These are phyloP conservation scores for Acidomyces sp. DNA, from an alignment of 495 filamentous ascomycete species.

Conservation along the genomic window DNA sequence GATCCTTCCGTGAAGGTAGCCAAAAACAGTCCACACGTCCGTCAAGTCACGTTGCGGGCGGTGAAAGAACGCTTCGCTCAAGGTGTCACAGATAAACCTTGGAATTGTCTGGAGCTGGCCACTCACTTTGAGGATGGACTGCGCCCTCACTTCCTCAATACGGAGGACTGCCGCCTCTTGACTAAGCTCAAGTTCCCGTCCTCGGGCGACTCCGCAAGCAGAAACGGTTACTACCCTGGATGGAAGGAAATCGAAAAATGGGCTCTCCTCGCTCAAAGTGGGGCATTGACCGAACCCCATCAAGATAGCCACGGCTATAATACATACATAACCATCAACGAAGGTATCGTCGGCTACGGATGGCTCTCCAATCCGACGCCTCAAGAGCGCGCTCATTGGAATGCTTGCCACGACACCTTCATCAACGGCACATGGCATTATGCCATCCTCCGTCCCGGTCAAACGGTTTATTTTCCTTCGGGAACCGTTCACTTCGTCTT, in stretches of 20 bases:
- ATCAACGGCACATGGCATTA: constrained; percentile 25
- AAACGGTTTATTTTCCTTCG: constrained; percentile 27
- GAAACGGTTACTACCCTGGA: constrained; percentile 9
- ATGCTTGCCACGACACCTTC: constrained; percentile 10
- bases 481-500: constrained; percentile 31
- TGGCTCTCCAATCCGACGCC: constrained; percentile 23
- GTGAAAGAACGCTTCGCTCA: constrained; percentile 16
- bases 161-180: constrained; percentile 11
- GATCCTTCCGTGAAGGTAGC: constrained; percentile 3
- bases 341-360: constrained; percentile 24
- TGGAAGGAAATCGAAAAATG: constrained; percentile 20
- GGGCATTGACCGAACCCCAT: constrained; percentile 19
- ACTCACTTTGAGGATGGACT: constrained; percentile 15
- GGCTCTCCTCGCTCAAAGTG: constrained; percentile 16
- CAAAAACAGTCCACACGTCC: constrained; percentile 2
- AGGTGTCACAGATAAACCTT: constrained; percentile 2
- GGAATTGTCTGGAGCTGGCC: constrained; percentile 20
- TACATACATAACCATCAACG: constrained; percentile 26
- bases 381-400: constrained; percentile 21
- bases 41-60: not conserved
- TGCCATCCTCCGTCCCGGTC: constrained; percentile 21
- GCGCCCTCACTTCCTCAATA: constrained; percentile 13
- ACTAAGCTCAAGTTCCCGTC: constrained; percentile 14
- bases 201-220: constrained; percentile 5
- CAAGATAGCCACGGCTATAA: constrained; percentile 19